Conservation (phyloP, 1,139 yeast genomes). For the Candida glucosophila region DNA sequence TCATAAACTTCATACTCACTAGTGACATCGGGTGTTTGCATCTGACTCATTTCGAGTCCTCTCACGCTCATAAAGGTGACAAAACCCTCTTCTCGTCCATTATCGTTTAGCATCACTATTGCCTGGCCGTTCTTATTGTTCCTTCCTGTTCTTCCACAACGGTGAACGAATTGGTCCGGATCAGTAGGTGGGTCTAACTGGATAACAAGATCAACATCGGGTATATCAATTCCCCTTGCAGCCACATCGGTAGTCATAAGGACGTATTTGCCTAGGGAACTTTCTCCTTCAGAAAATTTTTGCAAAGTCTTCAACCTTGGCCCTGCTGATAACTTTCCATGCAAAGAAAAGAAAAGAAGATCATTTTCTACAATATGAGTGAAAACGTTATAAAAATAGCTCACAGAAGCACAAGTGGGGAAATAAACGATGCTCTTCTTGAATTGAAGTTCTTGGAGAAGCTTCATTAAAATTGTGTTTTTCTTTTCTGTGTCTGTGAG, state of each 20-base stretch:
- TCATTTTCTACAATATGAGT: conserved; percentile 12
- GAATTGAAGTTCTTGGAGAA: conserved; percentile 47
- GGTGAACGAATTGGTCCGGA: conserved; percentile 76
- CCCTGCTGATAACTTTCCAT: conserved; percentile 74
- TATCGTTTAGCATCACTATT: conserved; percentile 57
- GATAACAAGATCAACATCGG: conserved; percentile 81
- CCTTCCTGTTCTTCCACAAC: conserved; percentile 91
- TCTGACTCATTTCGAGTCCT: conserved; percentile 45
- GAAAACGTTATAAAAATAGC: conserved; percentile 60
- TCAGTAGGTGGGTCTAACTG: conserved; percentile 91
- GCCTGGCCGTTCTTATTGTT: conserved; percentile 82
- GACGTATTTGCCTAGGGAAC: conserved; percentile 41
- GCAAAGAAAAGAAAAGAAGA: conserved; percentile 56
- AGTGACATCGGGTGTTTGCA: conserved; percentile 18
- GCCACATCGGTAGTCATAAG: conserved; percentile 82
- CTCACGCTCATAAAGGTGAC: conserved; percentile 74
- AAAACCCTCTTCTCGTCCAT: conserved; percentile 70
- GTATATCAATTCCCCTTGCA: conserved; percentile 89
- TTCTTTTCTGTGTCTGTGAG: conserved; percentile 54
- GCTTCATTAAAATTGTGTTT: conserved; percentile 45
- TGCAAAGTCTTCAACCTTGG: conserved; percentile 67
- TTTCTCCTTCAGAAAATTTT: conserved; percentile 43
- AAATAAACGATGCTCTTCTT: conserved; percentile 79
- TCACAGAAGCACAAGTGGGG: conserved; percentile 84
- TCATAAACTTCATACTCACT: conserved; percentile 16